Evolutionary conservation across 2,329 filamentous ascomycete genomes (phyloP), one percentile per base, ranked within the genome.

Genomic region (Colletotrichum shisoi): DNA sequence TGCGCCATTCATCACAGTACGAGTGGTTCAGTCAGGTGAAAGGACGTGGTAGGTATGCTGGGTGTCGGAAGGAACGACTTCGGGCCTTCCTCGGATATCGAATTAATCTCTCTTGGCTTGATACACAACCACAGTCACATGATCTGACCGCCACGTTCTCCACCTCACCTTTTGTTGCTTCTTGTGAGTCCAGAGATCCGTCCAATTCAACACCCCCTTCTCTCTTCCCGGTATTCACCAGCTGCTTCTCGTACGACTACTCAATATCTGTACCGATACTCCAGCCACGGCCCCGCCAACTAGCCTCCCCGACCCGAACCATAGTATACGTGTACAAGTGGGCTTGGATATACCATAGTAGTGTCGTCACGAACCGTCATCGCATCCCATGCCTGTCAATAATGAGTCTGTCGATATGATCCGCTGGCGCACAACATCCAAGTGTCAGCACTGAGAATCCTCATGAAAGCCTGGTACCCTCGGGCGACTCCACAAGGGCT

Each of bases 101-200:
- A 51, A n/a, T 39, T 49, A n/a, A 8, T 42, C 15, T 40, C 61
- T 24, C 24, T 44, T 57, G 27, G 17, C n/a, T 9, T 9, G 31
- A 34, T 9, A 34, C 8, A 34, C 31, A 17, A 7, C 3, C 24
- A 24, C 9, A 6, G 27, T 67, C 64, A 67, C 64, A 67, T 67
- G 64, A 67, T 40, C 24, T 42, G 3, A 24, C n/a, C 40, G 52
- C 21, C 58, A 52, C 52, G 58, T 27, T 62, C 31, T 2, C 13
- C 12, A 45, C 8, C n/a, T 19, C 42, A 44, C 40, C 24, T n/a
- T 17, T 27, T 31, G 46, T 24, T 13, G 17, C 37, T 42, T 21
- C 44, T 12, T 9, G 13, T 45, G 53, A 45, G 52, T 37, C 13
- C 15, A 12, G 6, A 51, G 44, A 24, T 8, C 13, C 4, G 46